Evolutionary conservation across 805 yeast species (phyloP).

Genomic region (Nakazawaea molendinolei): DNA sequence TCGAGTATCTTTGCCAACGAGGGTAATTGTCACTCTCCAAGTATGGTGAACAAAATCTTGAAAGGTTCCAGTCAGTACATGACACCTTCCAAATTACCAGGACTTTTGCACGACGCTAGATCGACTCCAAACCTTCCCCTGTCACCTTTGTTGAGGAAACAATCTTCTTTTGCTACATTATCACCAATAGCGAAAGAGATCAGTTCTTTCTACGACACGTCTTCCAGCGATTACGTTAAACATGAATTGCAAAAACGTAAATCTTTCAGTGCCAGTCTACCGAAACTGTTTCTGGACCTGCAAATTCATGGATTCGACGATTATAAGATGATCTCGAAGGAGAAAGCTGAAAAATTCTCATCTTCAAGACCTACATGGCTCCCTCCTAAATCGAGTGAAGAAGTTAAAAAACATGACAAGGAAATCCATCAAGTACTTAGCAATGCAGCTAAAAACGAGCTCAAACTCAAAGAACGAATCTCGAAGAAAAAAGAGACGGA

Average conservation of each 20-base stretch:
- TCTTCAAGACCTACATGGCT: slow-evolving; percentile 66
- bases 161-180: slow-evolving; percentile 20
- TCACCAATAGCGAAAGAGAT: slow-evolving; percentile 33
- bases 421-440: slow-evolving; percentile 38
- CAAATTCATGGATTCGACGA: slow-evolving; percentile 47
- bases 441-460: slow-evolving; percentile 23
- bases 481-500: slow-evolving; percentile 27
- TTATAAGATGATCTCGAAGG: slow-evolving; percentile 50
- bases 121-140: slow-evolving; percentile 4
- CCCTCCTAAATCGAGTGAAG: slow-evolving; percentile 56
- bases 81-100: slow-evolving; percentile 9
- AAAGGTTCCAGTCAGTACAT: slow-evolving; percentile 13
- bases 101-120: slow-evolving; percentile 1
- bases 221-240: slow-evolving; percentile 28
- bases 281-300: slow-evolving; percentile 29
- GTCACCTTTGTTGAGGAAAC: slow-evolving; percentile 14
- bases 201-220: slow-evolving; percentile 33
- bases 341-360: slow-evolving; percentile 47
- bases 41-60: slow-evolving; percentile 12
- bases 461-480: slow-evolving; percentile 23
- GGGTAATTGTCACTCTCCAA: slow-evolving; percentile 4
- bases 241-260: slow-evolving; percentile 31
- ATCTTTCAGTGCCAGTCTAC: slow-evolving; percentile 27
- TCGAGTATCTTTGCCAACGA: slow-evolving; percentile 20
- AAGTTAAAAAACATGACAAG: slow-evolving; percentile 47